Conservation (phyloP, 2,329 filamentous ascomycete species). For the Trichoderma sp. region DNA sequence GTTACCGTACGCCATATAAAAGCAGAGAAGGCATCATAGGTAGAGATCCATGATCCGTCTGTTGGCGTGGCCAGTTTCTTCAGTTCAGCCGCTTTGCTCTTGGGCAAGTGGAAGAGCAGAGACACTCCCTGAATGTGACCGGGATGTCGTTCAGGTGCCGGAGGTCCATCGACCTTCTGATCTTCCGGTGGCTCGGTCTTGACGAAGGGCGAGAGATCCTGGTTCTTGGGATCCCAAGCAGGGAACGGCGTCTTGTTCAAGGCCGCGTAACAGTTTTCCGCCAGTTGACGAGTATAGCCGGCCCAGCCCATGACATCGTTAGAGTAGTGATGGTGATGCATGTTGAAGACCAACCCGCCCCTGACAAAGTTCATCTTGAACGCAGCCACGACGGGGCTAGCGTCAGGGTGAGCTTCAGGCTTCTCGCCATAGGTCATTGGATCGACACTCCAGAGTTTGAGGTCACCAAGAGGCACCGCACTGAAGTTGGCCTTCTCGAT, state of each 20-base stretch:
- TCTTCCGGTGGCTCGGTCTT: not conserved
- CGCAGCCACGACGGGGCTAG: not conserved
- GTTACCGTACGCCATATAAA: constrained; percentile 7
- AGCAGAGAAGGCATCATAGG: constrained; percentile 6
- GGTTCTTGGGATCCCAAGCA: not conserved
- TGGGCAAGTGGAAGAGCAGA: not conserved
- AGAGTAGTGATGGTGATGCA: not conserved
- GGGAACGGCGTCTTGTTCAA: too few species aligned
- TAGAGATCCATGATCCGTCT: constrained; percentile 5
- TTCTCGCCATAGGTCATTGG: constrained; percentile 16
- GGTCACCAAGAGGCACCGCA: not conserved
- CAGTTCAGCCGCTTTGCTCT: constrained; percentile 6
- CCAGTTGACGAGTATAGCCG: not conserved
- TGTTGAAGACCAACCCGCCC: not conserved
- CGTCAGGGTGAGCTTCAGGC: not conserved
- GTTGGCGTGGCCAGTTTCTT: not conserved
- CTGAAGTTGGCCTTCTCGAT: constrained; percentile 15
- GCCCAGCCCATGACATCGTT: constrained; percentile 7
- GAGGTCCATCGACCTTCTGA: not conserved
- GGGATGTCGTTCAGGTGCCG: not conserved
- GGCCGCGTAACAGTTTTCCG: not conserved
- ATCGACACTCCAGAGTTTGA: constrained; percentile 1
- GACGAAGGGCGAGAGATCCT: not conserved
- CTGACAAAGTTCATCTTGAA: constrained; percentile 13
- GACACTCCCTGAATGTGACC: not conserved